These are phyloP conservation scores for Fusarium denticulatum DNA, from an alignment of 2,329 filamentous ascomycete species.

Conservation along the genomic window DNA sequence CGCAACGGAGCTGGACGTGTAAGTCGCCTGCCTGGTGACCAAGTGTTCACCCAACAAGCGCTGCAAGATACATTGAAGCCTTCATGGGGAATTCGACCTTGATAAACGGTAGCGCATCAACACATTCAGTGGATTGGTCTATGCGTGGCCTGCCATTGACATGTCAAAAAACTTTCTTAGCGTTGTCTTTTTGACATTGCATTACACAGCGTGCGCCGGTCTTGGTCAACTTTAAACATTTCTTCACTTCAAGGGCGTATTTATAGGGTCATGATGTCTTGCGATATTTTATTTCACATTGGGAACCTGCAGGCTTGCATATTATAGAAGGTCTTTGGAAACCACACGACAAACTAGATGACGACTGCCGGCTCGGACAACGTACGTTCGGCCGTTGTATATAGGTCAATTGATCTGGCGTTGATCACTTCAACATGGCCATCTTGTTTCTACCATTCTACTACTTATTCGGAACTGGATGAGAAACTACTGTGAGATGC, in stretches of 20 bases:
- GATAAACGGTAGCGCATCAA: slow-evolving; percentile 32
- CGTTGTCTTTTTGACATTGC: slow-evolving; percentile 41
- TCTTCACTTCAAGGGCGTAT: slow-evolving; percentile 43
- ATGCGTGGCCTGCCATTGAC: slow-evolving; percentile 1
- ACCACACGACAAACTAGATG: slow-evolving; percentile 44
- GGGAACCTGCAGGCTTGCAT: slow-evolving; percentile 47
- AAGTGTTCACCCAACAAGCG: slow-evolving; percentile 80
- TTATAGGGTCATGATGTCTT: slow-evolving; percentile 46
- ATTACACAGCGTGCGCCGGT: slow-evolving; percentile 44
- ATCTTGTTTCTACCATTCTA: slow-evolving; percentile 32
- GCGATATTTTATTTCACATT: slow-evolving; percentile 41
- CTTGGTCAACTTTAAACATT: slow-evolving; percentile 40
- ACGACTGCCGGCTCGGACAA: slow-evolving; percentile 40
- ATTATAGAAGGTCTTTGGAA: slow-evolving; percentile 50
- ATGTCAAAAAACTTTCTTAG: slow-evolving; percentile 21
- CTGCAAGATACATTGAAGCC: slow-evolving; percentile 70
- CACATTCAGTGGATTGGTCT: slow-evolving; percentile 1
- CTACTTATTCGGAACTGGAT: neutral
- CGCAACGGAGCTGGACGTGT: slow-evolving; percentile 87
- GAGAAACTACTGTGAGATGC: neutral
- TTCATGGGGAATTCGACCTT: slow-evolving; percentile 64
- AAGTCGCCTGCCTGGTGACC: slow-evolving; percentile 82
- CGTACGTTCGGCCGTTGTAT: slow-evolving; percentile 40
- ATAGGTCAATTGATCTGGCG: slow-evolving; percentile 45
- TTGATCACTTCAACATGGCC: slow-evolving; percentile 32